Evolutionary conservation across 2,329 filamentous ascomycete species (phyloP), one percentile per base, ranked within the genome.

Genomic region (Alternaria consortialis): DNA sequence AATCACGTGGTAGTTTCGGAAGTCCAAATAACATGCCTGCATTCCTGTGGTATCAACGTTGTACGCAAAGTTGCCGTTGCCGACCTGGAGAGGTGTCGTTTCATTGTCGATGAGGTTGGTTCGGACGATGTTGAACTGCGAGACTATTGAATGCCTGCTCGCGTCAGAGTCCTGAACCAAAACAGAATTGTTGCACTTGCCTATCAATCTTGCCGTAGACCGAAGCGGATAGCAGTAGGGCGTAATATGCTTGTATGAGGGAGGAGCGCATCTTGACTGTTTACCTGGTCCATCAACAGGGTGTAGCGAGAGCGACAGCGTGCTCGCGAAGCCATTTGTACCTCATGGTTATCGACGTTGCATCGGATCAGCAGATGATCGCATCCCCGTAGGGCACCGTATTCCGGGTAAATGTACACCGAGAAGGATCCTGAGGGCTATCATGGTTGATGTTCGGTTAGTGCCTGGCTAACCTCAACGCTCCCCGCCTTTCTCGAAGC

Each of bases 61-160:
- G 57, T 82, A 83, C 2, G 81, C 81, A 56, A 83, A 83, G 37
- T 82, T 76, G 1, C 81, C 81, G 62, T 83, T 83, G 5, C 81
- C 81, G 5, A 83, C 78, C 65, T 82, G 81, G 17, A 87, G 74
- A 1, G 85, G 85, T 3, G 85, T 87, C 1, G 74, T 76, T 15
- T 82, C 44, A 73, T 80, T n/a, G 80, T 69, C 62, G 11, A 72
- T 71, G 9, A 72, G 56, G 27, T 29, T 56, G 6, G 58, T 63
- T 4, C 70, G 62, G 13, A 70, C 40, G 17, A 71, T 64, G 17
- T 71, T 70, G 61, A 66, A 71, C 27, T 62, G 61, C 13, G 70
- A 68, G 8, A 72, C 67, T 3, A 72, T 25, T 3, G 51, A 58
- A 39, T 66, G 50, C 34, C 69, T 70, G 12, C n/a, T 11, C 0